Conservation (phyloP, 257 asterid species). For the Asclepias syriaca region DNA sequence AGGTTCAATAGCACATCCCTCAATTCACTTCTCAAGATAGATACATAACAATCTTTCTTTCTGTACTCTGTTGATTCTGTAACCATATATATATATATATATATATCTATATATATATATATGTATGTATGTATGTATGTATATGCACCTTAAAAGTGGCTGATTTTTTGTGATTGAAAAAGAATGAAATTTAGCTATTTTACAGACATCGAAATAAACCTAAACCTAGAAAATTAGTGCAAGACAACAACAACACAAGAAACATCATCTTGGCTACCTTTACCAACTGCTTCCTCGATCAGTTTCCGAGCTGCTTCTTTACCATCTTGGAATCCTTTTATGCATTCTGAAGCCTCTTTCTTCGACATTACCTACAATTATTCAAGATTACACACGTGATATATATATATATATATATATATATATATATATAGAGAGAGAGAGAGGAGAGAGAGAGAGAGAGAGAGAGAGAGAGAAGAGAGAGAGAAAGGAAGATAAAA, state of each 20-base stretch:
- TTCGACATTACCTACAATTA: slow-evolving; percentile 20
- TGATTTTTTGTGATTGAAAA: not conserved
- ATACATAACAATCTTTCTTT: slow-evolving; percentile 25
- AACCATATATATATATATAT: not conserved
- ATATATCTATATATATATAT: too few relatives aligned
- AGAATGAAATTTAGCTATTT: too few relatives aligned
- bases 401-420: not conserved
- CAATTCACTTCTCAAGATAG: slow-evolving; percentile 86
- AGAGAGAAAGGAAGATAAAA: too few relatives aligned
- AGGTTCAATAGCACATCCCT: slow-evolving; percentile 94
- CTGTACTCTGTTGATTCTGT: too few relatives aligned
- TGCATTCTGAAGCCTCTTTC: slow-evolving; percentile 36
- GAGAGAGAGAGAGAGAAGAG: too few relatives aligned
- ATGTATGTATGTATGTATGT: not conserved
- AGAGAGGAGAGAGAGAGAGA: too few relatives aligned
- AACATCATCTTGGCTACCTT: slow-evolving; percentile 41
- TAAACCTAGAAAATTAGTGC: too few relatives aligned
- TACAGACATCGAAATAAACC: too few relatives aligned
- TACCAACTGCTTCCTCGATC: slow-evolving; percentile 32
- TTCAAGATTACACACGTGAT: too few relatives aligned
- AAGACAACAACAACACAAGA: slow-evolving; percentile 41
- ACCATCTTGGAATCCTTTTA: slow-evolving; percentile 22
- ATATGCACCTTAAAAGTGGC: not conserved
- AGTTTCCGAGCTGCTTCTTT: slow-evolving; percentile 33
- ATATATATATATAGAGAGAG: not conserved